A percentile compares a stretch with the other conserved stretches of the same genome.
Evolutionary conservation across 2,329 filamentous ascomycete genomes (phyloP).

Genomic region (Tolypocladium inflatum): DNA sequence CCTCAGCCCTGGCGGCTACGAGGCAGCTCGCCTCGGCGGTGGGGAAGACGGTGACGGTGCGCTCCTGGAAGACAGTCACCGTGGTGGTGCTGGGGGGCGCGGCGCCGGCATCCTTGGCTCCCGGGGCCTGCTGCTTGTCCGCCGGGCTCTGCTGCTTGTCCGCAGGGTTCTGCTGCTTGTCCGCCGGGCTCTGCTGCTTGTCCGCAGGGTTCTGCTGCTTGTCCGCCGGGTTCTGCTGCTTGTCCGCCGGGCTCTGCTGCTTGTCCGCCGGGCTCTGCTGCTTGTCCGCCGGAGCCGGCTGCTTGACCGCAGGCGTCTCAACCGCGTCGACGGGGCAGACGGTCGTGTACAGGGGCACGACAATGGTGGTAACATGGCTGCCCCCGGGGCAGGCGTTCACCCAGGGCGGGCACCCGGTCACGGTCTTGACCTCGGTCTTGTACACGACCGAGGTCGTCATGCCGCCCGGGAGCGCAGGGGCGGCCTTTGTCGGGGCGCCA

Average conservation of each 20-base stretch:
- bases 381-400: background rate
- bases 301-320: background rate
- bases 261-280: background rate
- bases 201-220: background rate
- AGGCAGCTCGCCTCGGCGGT: background rate
- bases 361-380: background rate
- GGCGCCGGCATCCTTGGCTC: background rate
- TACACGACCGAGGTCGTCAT: background rate
- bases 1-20: background rate
- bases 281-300: background rate
- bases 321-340: background rate
- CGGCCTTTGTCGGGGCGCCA: background rate
- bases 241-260: background rate
- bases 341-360: background rate
- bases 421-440: background rate
- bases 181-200: background rate
- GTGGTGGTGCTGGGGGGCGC: background rate
- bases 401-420: background rate
- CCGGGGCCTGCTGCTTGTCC: background rate
- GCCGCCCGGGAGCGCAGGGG: background rate
- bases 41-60: background rate
- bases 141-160: background rate
- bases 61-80: background rate
- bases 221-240: background rate
- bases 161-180: background rate